A percentile compares a stretch with the other conserved stretches of the same genome.
Evolutionary conservation across 1,284 basidiomycete species (phyloP).

Genomic region (Butyriboletus appendiculatus): DNA sequence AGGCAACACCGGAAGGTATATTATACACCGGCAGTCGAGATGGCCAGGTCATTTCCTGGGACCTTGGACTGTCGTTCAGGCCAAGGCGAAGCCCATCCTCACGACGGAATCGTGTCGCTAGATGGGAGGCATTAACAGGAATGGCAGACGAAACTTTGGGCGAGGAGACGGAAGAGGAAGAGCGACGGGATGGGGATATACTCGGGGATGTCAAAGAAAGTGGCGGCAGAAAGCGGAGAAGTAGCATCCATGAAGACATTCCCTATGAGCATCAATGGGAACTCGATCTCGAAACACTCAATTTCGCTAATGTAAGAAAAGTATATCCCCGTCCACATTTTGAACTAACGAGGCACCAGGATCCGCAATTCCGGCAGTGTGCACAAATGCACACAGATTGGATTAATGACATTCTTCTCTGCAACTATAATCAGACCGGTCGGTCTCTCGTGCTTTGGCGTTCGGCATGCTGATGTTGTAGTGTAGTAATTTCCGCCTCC

Average conservation of each 20-base stretch:
- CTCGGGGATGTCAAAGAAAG: conserved; percentile 66
- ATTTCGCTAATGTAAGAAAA: conserved; percentile 50
- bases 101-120: conserved; percentile 33
- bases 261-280: conserved; percentile 82
- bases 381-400: conserved; percentile 91
- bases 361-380: conserved; percentile 74
- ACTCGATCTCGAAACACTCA: conserved; percentile 55
- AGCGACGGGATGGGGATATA: conserved; percentile 67
- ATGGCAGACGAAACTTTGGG: conserved; percentile 73
- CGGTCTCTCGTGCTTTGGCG: conserved; percentile 21
- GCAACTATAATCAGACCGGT: conserved; percentile 92
- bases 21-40: conserved; percentile 93
- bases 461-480: conserved; percentile 7
- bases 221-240: conserved; percentile 38
- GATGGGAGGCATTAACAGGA: conserved; percentile 79
- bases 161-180: conserved; percentile 58
- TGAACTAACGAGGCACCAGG: conserved; percentile 35
- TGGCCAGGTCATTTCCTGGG: conserved; percentile 91
- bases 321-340: conserved; percentile 1
- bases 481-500: conserved; percentile 85
- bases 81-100: conserved; percentile 33
- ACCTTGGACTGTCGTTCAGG: conserved; percentile 73
- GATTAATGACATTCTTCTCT: conserved; percentile 94
- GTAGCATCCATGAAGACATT: conserved; percentile 39
- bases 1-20: conserved; percentile 77